Conservation (phyloP, 83 land plant species). For the Thuja plicata region DNA sequence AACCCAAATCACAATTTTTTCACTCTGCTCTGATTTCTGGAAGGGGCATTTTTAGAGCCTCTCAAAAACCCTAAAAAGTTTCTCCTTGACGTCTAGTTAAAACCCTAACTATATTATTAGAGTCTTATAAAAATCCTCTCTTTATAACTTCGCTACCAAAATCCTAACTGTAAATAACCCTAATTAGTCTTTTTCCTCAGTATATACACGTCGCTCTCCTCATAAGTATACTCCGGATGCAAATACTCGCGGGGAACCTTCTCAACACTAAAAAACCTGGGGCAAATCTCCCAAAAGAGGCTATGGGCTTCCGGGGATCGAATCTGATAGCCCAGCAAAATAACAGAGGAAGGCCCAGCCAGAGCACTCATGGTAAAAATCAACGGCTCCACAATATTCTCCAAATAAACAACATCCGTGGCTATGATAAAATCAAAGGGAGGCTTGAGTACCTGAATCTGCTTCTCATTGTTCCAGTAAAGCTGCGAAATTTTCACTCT, state of each 20-base stretch:
- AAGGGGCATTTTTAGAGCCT: not conserved
- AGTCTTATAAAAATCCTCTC: no score
- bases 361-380: constrained; percentile 69
- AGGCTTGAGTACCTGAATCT: constrained; percentile 61
- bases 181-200: constrained; percentile 57
- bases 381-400: constrained; percentile 70
- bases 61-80: not conserved
- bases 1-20: not conserved
- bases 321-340: constrained; percentile 89
- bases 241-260: constrained; percentile 79
- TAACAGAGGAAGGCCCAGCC: constrained; percentile 61
- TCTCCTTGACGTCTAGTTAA: not conserved
- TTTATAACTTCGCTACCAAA: not conserved
- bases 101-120: not conserved
- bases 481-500: constrained; percentile 53
- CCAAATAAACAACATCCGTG: constrained; percentile 92
- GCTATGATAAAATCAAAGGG: constrained; percentile 92
- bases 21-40: not conserved
- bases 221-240: constrained; percentile 84
- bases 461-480: constrained; percentile 73
- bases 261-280: constrained; percentile 44
- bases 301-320: constrained; percentile 83
- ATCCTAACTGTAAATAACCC: not conserved
- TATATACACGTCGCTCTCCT: constrained; percentile 81
- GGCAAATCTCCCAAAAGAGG: constrained; percentile 82